These are phyloP conservation scores for Umbelopsis ramanniana DNA, from an alignment of 192 early-diverging fungal genomes.

Conservation along the genomic window DNA sequence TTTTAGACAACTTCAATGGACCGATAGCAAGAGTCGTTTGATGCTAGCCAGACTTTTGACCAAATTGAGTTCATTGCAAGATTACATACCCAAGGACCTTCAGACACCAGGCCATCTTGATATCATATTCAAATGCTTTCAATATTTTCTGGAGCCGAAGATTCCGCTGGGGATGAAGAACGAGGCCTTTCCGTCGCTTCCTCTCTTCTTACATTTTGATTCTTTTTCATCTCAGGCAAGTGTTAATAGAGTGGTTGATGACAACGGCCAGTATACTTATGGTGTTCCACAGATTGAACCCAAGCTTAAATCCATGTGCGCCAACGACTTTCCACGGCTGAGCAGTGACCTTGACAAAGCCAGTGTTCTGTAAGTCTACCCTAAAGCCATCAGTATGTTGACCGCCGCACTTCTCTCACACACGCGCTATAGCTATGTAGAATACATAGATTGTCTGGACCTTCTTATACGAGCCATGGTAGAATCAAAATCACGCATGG, in stretches of 20 bases:
- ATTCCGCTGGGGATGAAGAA: slow-evolving; percentile 41
- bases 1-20: neutral
- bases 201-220: slow-evolving; percentile 45
- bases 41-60: neutral
- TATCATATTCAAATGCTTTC: neutral
- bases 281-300: slow-evolving; percentile 38
- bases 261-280: no score
- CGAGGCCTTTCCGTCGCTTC: slow-evolving; percentile 53
- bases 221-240: slow-evolving; percentile 33
- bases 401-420: neutral
- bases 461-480: slow-evolving; percentile 55
- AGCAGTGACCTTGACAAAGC: slow-evolving; percentile 20
- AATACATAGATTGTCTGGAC: slow-evolving; percentile 58
- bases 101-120: neutral
- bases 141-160: slow-evolving; percentile 7
- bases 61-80: neutral
- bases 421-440: slow-evolving; percentile 41
- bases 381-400: neutral
- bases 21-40: neutral
- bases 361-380: slow-evolving; percentile 22
- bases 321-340: slow-evolving; percentile 53
- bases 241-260: neutral
- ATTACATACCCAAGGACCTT: neutral
- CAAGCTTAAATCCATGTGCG: slow-evolving; percentile 48
- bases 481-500: slow-evolving; percentile 35